Evolutionary conservation across 2,329 filamentous ascomycete genomes (phyloP), one percentile per base, ranked within the genome.

Genomic region (Parafenestella ontariensis): DNA sequence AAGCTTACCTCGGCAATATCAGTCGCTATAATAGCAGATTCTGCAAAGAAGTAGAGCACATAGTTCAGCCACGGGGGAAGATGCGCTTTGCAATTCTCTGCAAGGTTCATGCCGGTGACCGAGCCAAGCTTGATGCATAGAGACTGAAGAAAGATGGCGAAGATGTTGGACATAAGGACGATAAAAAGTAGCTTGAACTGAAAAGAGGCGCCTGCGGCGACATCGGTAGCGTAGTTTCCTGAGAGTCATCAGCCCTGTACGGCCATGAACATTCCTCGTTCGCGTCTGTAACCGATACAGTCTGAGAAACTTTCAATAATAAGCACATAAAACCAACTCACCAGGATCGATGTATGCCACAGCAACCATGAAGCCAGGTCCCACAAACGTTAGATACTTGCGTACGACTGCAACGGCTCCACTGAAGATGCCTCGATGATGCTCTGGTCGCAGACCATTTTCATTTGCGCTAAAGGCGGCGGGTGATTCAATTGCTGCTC

Each of bases 161-260:
- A 88, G 46, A 90, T 64, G 69, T 91, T 91, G 72, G 85, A 86
- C 64, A 89, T 78, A 9, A 91, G 78, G 39, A 90, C 83, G 61
- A 90, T 80, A 76, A 90, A 90, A 2, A 91, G 81, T 29, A 90
- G 80, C 36, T 79, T 81, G 77, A 87, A 91, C 51, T 81, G 82
- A 71, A 87, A 89, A 1, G 82, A 81, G 4, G 88, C 85, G 48
- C 88, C 88, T 41, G 88, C 88, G 7, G 86, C 84, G 43, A 90
- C 85, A 70, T 88, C 88, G 18, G 88, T 90, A 1, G 88, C 82
- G 69, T 90, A 91, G 72, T 91, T 90, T 54, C 86, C 86, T 46
- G n/a, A n/a, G n/a, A n/a, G n/a, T n/a, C n/a, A n/a, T n/a, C n/a
- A n/a, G n/a, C n/a, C n/a, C n/a, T n/a, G n/a, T n/a, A n/a, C n/a